phyloP scores from a whole-genome alignment of 2,329 filamentous ascomycete genomes.

The Alternaria infectoria region DNA sequence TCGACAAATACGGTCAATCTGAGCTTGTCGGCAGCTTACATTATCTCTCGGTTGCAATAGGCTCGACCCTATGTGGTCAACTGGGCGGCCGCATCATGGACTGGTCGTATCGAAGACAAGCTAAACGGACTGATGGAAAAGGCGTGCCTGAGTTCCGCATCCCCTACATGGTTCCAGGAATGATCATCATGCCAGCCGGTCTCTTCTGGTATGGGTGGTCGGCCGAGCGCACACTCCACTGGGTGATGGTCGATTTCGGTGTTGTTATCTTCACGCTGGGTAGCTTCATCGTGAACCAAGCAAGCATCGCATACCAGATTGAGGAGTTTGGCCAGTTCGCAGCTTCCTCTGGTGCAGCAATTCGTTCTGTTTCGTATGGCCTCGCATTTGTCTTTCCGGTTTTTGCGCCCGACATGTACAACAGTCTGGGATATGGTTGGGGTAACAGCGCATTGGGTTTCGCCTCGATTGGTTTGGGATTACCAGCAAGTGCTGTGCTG shows the following conservation, averaged over 20 bases:
- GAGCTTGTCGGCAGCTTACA: conserved; percentile 21
- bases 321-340: conserved; percentile 17
- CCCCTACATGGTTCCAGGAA: conserved; percentile 19
- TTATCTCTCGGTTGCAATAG: conserved; percentile 61
- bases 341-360: conserved; percentile 13
- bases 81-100: conserved; percentile 50
- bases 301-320: conserved; percentile 33
- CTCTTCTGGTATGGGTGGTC: conserved; percentile 60
- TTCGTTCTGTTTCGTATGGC: conserved; percentile 14
- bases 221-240: conserved; percentile 57
- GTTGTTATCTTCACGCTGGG: conserved; percentile 48
- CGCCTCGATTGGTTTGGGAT: conserved; percentile 16
- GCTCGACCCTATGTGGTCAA: conserved; percentile 57
- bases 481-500: background rate
- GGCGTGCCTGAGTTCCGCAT: conserved; percentile 6
- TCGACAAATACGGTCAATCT: conserved; percentile 22
- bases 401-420: conserved; percentile 44
- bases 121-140: background rate
- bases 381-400: conserved; percentile 43
- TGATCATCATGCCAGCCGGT: conserved; percentile 36
- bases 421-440: conserved; percentile 43
- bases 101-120: background rate
- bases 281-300: background rate
- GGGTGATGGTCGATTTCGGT: conserved; percentile 61
- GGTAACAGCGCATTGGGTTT: conserved; percentile 38